These are phyloP conservation scores for Ophiocordyceps camponoti-leonardi DNA, from an alignment of 2,329 filamentous ascomycete species.

Conservation along the genomic window DNA sequence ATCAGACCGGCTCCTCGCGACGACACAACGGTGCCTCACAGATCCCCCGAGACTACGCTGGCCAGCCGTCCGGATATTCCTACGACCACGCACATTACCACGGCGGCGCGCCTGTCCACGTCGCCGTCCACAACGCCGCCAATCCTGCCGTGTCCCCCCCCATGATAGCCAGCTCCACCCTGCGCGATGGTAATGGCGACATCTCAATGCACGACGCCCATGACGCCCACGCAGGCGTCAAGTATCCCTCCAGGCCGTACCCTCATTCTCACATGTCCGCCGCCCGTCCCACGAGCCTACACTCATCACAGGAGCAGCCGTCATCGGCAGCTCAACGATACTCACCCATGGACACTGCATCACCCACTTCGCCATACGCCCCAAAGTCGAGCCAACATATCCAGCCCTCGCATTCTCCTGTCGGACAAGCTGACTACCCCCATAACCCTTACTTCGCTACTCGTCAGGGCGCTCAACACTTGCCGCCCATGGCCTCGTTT, in stretches of 20 bases:
- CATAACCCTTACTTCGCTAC: slow-evolving; percentile 40
- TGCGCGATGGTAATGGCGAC: slow-evolving; percentile 59
- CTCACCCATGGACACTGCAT: slow-evolving; percentile 79
- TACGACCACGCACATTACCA: slow-evolving; percentile 57
- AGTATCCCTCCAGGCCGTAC: slow-evolving; percentile 66
- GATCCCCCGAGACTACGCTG: slow-evolving; percentile 29
- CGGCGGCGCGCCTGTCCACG: slow-evolving; percentile 16
- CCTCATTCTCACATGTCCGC: slow-evolving; percentile 55
- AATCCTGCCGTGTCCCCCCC: slow-evolving; percentile 38
- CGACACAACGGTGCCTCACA: slow-evolving; percentile 40
- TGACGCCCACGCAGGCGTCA: slow-evolving; percentile 71
- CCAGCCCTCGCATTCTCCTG: slow-evolving; percentile 55
- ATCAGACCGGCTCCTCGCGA: slow-evolving; percentile 43
- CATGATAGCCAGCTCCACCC: slow-evolving; percentile 31
- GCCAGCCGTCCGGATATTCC: slow-evolving; percentile 15
- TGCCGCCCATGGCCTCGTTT: slow-evolving; percentile 58
- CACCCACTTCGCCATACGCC: slow-evolving; percentile 64
- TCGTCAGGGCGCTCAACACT: slow-evolving; percentile 39
- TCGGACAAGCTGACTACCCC: slow-evolving; percentile 44
- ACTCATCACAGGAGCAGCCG: slow-evolving; percentile 46
- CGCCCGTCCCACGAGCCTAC: slow-evolving; percentile 40
- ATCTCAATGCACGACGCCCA: slow-evolving; percentile 72
- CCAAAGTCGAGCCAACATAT: slow-evolving; percentile 42
- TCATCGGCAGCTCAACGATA: slow-evolving; percentile 80
- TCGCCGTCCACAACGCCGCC: slow-evolving; percentile 21